These are phyloP conservation scores for Neonectria coccinea DNA, from an alignment of 2,329 filamentous ascomycete species.

Conservation along the genomic window DNA sequence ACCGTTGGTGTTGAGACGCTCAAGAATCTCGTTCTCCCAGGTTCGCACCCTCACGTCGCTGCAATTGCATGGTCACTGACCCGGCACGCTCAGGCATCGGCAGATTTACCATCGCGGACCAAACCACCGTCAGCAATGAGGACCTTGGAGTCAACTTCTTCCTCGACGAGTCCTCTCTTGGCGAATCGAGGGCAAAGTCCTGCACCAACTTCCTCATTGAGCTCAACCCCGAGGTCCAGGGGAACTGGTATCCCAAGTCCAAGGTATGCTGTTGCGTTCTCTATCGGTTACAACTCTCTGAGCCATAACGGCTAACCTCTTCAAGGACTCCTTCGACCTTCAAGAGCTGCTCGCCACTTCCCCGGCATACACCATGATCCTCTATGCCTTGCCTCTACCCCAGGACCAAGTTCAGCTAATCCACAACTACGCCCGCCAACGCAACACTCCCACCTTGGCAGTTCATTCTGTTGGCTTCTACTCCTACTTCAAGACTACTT, in stretches of 20 bases:
- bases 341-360: conserved; percentile 55
- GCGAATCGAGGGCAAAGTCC: conserved; percentile 81
- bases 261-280: conserved; percentile 42
- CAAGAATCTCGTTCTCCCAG: conserved; percentile 96
- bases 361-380: conserved; percentile 63
- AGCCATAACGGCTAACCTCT: conserved; percentile 17
- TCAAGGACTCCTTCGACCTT: conserved; percentile 52
- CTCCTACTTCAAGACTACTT: conserved; percentile 83
- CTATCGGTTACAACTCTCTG: not conserved
- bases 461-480: conserved; percentile 94
- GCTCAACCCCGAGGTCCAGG: conserved; percentile 91
- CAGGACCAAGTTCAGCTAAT: conserved; percentile 58
- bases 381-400: conserved; percentile 65
- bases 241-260: conserved; percentile 72
- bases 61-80: not conserved
- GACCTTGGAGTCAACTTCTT: conserved; percentile 99
- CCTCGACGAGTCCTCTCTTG: conserved; percentile 81
- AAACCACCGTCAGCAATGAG: conserved; percentile 77
- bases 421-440: conserved; percentile 60
- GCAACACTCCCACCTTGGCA: conserved; percentile 80
- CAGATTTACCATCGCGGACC: conserved; percentile 90
- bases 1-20: conserved; percentile 90
- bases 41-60: conserved; percentile 53
- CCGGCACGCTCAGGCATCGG: conserved; percentile 74
- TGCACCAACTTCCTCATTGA: conserved; percentile 83